Base-by-base conservation (phyloP, 805 yeast species). In the Cyberlindnera xylosilytica region DNA sequence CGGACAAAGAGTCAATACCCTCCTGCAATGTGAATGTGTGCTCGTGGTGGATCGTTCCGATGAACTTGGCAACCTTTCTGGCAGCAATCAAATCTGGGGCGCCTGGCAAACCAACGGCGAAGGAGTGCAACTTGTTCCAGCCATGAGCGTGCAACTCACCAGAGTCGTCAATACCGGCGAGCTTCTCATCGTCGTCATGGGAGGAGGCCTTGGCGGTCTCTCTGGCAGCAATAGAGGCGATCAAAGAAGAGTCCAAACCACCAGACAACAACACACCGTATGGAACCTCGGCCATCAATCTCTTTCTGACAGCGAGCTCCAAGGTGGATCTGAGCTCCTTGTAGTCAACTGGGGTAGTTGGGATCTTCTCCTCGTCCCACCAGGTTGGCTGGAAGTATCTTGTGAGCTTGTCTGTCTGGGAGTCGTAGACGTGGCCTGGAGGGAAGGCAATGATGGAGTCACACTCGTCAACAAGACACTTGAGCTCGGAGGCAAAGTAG, bases 271-370 rank as follows among this genome's bases (percentile, higher is more conserved):
- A 73, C 36, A 93, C 99, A 72, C 99, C 99, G 67, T 87, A 93
- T 43, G 99, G 98, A 49, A 93, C 99, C 74, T 93, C 99, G 43
- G 98, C 93, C 99, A 93, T 93, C 60, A 93, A 78, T 77, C 99
- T 85, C 86, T 93, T 93, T 76, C 99, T 85, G 42, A 93, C 99
- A 37, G 99, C 89, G 70, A 84, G 71, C 68, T 93, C 99, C 63
- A 93, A 77, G 38, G 87, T 66, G 58, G 82, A 84, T 67, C 97
- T 83, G 48, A 93, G 77, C 46, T 69, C 56, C 58, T 64, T 78
- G 62, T 73, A 79, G 64, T 91, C 96, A 35, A 84, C 87, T 34
- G 82, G 87, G 46, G 76, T 75, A 32, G 83, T 65, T 54, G 99
- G 96, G 50, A 86, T 75, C 62, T 74, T 74, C 40, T 71, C 49